Percentiles rank a stretch among this genome's conserved stretches.
Conservation (phyloP, 2,329 filamentous ascomycete species). For the Alternaria triticimaculans region DNA sequence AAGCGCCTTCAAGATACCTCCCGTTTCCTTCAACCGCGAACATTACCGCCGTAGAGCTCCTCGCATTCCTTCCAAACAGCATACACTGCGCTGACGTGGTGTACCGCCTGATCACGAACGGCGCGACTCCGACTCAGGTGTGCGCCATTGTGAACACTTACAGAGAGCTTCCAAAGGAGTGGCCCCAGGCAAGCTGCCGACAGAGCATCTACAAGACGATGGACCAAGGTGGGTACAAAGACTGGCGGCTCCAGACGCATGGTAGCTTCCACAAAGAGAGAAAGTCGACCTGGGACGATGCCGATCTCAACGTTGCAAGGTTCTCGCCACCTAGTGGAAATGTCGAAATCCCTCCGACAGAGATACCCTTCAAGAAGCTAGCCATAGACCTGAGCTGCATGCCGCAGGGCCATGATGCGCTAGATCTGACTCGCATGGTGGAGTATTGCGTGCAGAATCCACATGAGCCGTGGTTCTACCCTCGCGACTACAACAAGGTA, state of each 20-base stretch:
- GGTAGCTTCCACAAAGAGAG: constrained; percentile 5
- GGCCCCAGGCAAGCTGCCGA: constrained; percentile 17
- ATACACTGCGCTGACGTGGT: constrained; percentile 28
- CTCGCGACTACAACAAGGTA: constrained; percentile 24
- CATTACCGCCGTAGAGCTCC: constrained; percentile 31
- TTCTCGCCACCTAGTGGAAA: constrained; percentile 2
- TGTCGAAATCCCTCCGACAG: not conserved
- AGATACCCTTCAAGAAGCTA: constrained; percentile 27
- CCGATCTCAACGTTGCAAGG: constrained; percentile 4
- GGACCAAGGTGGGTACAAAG: constrained; percentile 19
- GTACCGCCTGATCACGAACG: constrained; percentile 33
- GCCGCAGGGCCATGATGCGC: constrained; percentile 25
- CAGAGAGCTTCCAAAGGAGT: constrained; percentile 16
- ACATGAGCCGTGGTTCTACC: constrained; percentile 28
- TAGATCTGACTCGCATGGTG: constrained; percentile 35
- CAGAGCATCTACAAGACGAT: constrained; percentile 24
- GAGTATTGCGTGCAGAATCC: constrained; percentile 21
- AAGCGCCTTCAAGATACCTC: constrained; percentile 15
- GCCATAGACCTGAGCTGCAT: constrained; percentile 18
- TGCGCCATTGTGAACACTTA: constrained; percentile 24
- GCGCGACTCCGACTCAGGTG: constrained; percentile 12
- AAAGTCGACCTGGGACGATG: constrained; percentile 15
- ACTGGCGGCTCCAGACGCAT: constrained; percentile 27
- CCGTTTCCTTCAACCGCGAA: constrained; percentile 26
- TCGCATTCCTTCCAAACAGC: constrained; percentile 31